phyloP scores from a whole-genome alignment of 345 rosid species.

The Camelina laxa region DNA sequence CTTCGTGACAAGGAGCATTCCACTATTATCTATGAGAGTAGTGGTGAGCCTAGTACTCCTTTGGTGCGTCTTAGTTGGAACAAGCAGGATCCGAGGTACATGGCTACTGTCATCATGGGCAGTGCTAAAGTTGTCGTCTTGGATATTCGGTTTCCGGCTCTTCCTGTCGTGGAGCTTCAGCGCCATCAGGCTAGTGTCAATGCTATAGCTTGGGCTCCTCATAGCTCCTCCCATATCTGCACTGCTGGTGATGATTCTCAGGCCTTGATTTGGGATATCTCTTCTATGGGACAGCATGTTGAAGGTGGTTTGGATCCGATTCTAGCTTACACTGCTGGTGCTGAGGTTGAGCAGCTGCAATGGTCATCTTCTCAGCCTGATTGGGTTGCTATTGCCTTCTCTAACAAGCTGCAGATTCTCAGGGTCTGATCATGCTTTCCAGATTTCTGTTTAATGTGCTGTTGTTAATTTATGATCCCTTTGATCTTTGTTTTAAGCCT shows the following conservation, averaged over 20 bases:
- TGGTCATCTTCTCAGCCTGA: conserved; percentile 98
- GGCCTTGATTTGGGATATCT: conserved; percentile 92
- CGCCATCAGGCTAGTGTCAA: conserved; percentile 85
- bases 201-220: conserved; percentile 96
- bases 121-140: conserved; percentile 81
- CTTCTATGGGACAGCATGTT: conserved; percentile 84
- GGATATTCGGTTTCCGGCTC: conserved; percentile 85
- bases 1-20: conserved; percentile 89
- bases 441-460: conserved; percentile 5
- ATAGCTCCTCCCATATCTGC: conserved; percentile 88
- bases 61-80: conserved; percentile 89
- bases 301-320: conserved; percentile 92
- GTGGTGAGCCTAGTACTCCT: conserved; percentile 84
- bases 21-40: conserved; percentile 89
- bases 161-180: conserved; percentile 89
- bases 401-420: conserved; percentile 94
- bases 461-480: neutral
- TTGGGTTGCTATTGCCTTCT: conserved; percentile 96
- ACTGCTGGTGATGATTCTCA: conserved; percentile 93
- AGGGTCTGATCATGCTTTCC: conserved; percentile 61
- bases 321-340: conserved; percentile 81
- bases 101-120: conserved; percentile 97
- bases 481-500: conserved; percentile 10
- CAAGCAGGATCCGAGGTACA: conserved; percentile 92
- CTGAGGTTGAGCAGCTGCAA: conserved; percentile 91